A percentile compares a stretch with the other conserved stretches of the same genome.
phyloP scores from a whole-genome alignment of 2,329 filamentous ascomycete species.

The Fusarium sublunatum region DNA sequence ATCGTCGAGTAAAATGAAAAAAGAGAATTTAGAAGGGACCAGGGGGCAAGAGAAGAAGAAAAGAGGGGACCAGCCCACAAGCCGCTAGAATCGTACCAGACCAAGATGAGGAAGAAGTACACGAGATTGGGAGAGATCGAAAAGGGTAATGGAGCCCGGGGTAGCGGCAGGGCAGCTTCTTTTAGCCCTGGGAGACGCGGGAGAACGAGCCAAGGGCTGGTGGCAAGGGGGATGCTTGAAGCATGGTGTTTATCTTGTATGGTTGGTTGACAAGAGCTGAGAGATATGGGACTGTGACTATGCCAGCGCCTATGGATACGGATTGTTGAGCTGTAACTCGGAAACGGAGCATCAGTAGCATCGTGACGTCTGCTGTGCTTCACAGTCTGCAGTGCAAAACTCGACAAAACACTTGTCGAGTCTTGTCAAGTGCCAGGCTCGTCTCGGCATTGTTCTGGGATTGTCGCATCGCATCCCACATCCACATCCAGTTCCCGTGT shows the following conservation, averaged over 20 bases:
- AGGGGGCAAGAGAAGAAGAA: conserved; percentile 28
- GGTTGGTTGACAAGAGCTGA: conserved; percentile 27
- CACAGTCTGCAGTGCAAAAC: conserved; percentile 11
- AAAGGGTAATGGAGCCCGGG: conserved; percentile 35
- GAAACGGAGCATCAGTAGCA: conserved; percentile 15
- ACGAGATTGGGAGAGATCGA: conserved; percentile 27
- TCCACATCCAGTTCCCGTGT: conserved; percentile 16
- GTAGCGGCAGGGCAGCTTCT: conserved; percentile 20
- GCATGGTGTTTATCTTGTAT: conserved; percentile 28
- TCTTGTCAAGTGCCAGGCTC: conserved; percentile 23
- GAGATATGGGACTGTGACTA: conserved; percentile 8
- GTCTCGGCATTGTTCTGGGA: conserved; percentile 30
- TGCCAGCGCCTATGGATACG: conserved; percentile 29
- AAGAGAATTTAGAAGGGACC: conserved; percentile 16
- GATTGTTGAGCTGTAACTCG: conserved; percentile 7
- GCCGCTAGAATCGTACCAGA: conserved; percentile 45
- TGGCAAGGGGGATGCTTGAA: conserved; percentile 18
- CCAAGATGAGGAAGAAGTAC: conserved; percentile 35
- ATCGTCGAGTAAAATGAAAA: conserved; percentile 30
- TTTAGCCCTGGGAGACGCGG: conserved; percentile 18
- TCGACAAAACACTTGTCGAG: conserved; percentile 9
- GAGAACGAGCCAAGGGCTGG: conserved; percentile 11
- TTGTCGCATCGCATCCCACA: conserved; percentile 26
- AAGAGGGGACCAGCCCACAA: conserved; percentile 45
- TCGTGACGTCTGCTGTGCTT: conserved; percentile 33